A percentile compares a stretch with the other conserved stretches of the same genome.
phyloP scores from a whole-genome alignment of 768 basidiomycete species.

The Lentinula raphanica region DNA sequence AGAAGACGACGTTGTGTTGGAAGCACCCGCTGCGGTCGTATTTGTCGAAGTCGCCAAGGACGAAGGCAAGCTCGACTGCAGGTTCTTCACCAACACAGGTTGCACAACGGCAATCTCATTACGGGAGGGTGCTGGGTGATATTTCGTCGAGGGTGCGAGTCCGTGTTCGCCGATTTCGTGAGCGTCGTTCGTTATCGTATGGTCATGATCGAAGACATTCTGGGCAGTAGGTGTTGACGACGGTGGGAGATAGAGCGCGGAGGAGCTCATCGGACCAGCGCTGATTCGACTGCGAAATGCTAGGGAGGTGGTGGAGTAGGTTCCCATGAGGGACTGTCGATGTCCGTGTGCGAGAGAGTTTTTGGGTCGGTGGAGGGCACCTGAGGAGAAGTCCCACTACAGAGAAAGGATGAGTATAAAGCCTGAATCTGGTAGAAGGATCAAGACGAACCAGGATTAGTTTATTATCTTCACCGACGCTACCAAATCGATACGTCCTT shows the following conservation, averaged over 20 bases:
- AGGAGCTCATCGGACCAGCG: conserved; percentile 35
- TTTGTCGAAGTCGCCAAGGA: neutral
- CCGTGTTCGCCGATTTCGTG: conserved; percentile 27
- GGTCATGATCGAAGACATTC: neutral
- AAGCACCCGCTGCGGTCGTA: conserved; percentile 20
- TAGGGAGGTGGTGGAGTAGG: conserved; percentile 70
- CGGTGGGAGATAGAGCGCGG: conserved; percentile 39
- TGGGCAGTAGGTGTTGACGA: neutral
- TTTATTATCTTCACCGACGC: conserved; percentile 96
- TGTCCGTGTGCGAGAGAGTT: conserved; percentile 58
- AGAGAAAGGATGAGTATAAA: neutral
- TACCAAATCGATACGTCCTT: conserved; percentile 89
- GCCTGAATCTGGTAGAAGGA: neutral
- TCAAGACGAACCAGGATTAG: conserved; percentile 69
- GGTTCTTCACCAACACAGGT: conserved; percentile 69
- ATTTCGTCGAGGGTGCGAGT: conserved; percentile 36
- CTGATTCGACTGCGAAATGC: conserved; percentile 50
- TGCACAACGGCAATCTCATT: conserved; percentile 89
- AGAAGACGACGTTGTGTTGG: neutral
- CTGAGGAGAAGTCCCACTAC: conserved; percentile 96
- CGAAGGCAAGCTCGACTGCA: neutral
- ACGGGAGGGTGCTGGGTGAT: conserved; percentile 85
- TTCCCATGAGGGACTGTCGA: conserved; percentile 53
- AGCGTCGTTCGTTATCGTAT: conserved; percentile 11
- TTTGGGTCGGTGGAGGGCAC: conserved; percentile 86